Conservation (phyloP, 495 filamentous ascomycete genomes). For the Aspergillus indologenus region DNA sequence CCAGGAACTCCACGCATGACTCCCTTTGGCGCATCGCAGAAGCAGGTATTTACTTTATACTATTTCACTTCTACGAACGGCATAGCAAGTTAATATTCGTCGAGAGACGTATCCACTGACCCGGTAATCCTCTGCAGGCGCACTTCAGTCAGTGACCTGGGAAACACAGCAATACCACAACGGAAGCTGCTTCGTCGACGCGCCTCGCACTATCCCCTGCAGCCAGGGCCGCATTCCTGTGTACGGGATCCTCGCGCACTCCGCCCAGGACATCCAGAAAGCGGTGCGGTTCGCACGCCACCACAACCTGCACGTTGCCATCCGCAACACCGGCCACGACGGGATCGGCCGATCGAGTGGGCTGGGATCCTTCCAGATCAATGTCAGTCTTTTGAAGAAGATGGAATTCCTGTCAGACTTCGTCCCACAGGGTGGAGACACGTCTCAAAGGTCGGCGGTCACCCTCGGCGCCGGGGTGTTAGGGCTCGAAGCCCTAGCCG, state of each 20-base stretch:
- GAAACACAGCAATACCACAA: not conserved
- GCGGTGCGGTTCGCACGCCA: slow-evolving; percentile 45
- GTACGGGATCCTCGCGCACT: slow-evolving; percentile 14
- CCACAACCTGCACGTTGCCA: slow-evolving; percentile 50
- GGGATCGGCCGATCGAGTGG: slow-evolving; percentile 45
- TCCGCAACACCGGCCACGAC: slow-evolving; percentile 61
- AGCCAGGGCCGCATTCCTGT: slow-evolving; percentile 14
- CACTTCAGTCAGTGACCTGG: slow-evolving; percentile 9
- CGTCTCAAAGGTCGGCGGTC: slow-evolving; percentile 44
- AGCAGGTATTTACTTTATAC: not conserved
- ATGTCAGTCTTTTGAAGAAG: slow-evolving; percentile 13
- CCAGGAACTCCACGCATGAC: not conserved
- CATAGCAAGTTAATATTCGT: too few species aligned
- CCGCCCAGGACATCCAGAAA: slow-evolving; percentile 30
- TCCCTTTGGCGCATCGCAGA: slow-evolving; percentile 1
- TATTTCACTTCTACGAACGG: not conserved
- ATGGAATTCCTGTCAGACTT: not conserved
- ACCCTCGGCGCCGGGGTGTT: slow-evolving; percentile 48
- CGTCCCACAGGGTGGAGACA: not conserved
- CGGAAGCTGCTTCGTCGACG: slow-evolving; percentile 1
- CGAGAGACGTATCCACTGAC: not conserved
- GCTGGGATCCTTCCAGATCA: slow-evolving; percentile 46
- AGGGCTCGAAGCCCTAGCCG: slow-evolving; percentile 44
- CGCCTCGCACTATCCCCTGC: slow-evolving; percentile 2
- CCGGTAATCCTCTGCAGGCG: not conserved